A percentile compares a stretch with the other conserved stretches of the same genome.
Evolutionary conservation across 345 rosid species (phyloP).

Genomic region (Erodium maritimum): DNA sequence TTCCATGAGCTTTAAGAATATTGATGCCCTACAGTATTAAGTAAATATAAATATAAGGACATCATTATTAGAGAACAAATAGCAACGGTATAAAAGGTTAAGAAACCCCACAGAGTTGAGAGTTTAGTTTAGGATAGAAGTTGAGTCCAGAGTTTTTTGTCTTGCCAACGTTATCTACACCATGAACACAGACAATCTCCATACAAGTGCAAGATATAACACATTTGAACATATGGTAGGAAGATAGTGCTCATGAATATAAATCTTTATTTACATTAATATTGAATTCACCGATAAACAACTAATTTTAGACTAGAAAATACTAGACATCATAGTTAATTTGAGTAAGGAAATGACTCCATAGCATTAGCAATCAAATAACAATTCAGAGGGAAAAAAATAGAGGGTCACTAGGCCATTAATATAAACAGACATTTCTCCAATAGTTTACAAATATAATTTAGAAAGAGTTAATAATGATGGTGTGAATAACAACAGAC

Average conservation of each 20-base stretch:
- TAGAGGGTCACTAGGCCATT: neutral
- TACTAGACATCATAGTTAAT: neutral
- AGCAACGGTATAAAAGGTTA: neutral
- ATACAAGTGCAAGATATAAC: neutral
- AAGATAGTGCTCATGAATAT: neutral
- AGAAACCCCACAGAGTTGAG: neutral
- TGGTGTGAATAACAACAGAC: neutral
- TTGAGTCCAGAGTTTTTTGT: neutral
- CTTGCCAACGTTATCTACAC: neutral
- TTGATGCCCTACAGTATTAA: slow-evolving; percentile 42
- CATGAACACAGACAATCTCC: neutral
- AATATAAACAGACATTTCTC: neutral
- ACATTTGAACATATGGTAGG: neutral
- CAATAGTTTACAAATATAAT: neutral
- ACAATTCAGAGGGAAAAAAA: neutral
- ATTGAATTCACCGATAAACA: too few relatives aligned
- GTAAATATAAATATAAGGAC: neutral
- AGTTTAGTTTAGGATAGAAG: neutral
- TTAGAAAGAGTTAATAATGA: neutral
- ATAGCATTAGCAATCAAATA: neutral
- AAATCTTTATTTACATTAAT: neutral
- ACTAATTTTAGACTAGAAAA: neutral
- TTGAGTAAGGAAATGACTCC: neutral
- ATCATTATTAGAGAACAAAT: neutral
- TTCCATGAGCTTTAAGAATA: slow-evolving; percentile 78